Base-by-base conservation (phyloP, 192 early-diverging fungal species). In the Backusella luteola region DNA sequence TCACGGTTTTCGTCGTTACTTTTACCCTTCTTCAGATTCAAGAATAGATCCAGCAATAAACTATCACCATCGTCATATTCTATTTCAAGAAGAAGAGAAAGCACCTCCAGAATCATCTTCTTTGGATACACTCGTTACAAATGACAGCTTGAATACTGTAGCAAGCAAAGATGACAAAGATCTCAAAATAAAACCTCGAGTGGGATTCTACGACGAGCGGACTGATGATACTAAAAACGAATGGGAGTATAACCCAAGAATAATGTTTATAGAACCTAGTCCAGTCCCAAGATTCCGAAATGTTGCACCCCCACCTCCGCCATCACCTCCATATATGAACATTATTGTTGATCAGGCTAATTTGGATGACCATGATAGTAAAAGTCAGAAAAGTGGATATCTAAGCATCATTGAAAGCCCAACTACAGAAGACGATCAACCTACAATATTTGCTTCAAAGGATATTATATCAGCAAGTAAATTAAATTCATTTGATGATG, bases 231-330 rank as follows among this genome's bases (percentile, higher is more conserved):
- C 59, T 46, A 41, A 46, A 44, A n/a, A 72, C 23, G 14, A 32
- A 15, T 59, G 66, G 38, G 39, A 46, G 7, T 71, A 71, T 15
- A 68, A 75, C n/a, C 80, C 71, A 23, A 70, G 76, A 38, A 76
- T 81, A 23, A 81, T 66, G 26, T 81, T 81, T 77, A 68, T 77
- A 4, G 76, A 77, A 49, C 80, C 80, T 15, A 77, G 76, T 44
- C 80, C 80, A 9, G 73, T 81, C 6, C 80, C 80, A 44, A 72
- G 76, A 38, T 77, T 81, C 29, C 77, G 77, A 23, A 78, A 78
- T 69, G 77, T 41, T 52, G 53, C 77, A 17, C 77, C 77, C 7
- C 71, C 72, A 4, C 77, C 77, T 0, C 77, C 77, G 15, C 72
- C 77, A 36, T 73, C 77, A 29, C 77, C 77, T 32, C 71, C 66